Evolutionary conservation across 1,284 basidiomycete species (phyloP).

Genomic region (Ganoderma lucidum): DNA sequence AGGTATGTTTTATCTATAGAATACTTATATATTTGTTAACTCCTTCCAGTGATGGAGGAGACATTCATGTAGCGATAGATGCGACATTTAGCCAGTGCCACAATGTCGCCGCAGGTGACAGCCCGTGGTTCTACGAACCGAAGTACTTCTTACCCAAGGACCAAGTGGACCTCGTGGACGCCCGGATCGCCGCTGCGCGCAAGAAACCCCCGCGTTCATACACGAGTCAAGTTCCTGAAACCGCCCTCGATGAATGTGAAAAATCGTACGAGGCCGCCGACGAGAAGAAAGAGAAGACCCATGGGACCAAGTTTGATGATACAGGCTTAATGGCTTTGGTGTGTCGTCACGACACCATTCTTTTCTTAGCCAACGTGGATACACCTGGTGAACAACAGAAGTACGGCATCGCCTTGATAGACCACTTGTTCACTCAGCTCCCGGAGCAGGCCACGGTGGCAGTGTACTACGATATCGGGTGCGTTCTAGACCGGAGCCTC

Average conservation of each 20-base stretch:
- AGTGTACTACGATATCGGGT: too few relatives aligned
- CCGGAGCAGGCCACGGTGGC: conserved; percentile 44
- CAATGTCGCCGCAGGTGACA: not conserved
- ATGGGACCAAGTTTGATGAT: too few relatives aligned
- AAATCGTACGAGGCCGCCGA: conserved; percentile 44
- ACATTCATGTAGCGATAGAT: conserved; percentile 6
- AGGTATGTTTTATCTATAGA: not conserved
- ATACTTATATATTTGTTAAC: too few relatives aligned
- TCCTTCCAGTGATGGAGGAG: not conserved
- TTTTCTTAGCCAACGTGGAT: too few relatives aligned
- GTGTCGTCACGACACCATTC: too few relatives aligned
- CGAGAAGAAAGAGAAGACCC: conserved; percentile 38
- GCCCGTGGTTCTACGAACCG: conserved; percentile 8
- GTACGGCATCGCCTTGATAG: conserved; percentile 44
- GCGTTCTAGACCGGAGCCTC: conserved; percentile 45
- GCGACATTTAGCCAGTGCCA: conserved; percentile 9
- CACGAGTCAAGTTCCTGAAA: conserved; percentile 36
- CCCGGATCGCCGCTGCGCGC: conserved; percentile 32
- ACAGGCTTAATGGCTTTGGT: too few relatives aligned
- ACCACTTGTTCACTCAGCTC: conserved; percentile 40
- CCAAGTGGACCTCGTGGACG: conserved; percentile 39
- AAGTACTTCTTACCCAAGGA: conserved; percentile 40
- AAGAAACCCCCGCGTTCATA: conserved; percentile 26
- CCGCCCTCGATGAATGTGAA: conserved; percentile 46
- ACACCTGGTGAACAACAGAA: too few relatives aligned